Evolutionary conservation across 371 early-diverging fungal genomes (phyloP).

Genomic region (Lichtheimia ramosa): DNA sequence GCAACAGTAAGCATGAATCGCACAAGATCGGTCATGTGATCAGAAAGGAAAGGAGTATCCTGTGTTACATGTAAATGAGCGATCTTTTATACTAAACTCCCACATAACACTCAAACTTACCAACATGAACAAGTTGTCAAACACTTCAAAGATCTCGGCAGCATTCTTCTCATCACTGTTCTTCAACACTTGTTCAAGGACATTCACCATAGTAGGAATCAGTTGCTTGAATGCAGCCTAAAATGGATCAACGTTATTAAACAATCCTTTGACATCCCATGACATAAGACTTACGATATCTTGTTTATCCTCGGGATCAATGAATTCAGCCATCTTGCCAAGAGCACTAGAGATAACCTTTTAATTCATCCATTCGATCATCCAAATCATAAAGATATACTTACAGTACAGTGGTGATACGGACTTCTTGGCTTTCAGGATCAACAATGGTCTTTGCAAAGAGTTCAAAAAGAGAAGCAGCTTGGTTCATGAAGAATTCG

Average conservation of each 20-base stretch:
- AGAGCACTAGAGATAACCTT: conserved; percentile 48
- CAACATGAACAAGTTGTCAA: conserved; percentile 74
- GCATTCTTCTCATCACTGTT: conserved; percentile 73
- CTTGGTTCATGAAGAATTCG: conserved; percentile 66
- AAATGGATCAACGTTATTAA: not conserved
- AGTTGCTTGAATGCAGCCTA: conserved; percentile 27
- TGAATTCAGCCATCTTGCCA: conserved; percentile 81
- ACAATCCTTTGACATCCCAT: not conserved
- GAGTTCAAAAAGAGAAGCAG: conserved; percentile 67
- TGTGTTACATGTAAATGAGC: conserved; percentile 5
- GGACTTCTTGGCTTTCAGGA: conserved; percentile 78
- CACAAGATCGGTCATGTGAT: conserved; percentile 73
- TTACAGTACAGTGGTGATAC: conserved; percentile 72
- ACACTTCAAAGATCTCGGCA: conserved; percentile 81
- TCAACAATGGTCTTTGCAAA: conserved; percentile 72
- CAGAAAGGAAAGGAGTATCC: conserved; percentile 76
- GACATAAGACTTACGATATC: conserved; percentile 51
- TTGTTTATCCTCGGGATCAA: conserved; percentile 67
- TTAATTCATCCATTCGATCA: not conserved
- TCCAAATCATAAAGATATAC: not conserved
- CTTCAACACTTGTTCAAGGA: conserved; percentile 73
- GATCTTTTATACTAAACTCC: not conserved
- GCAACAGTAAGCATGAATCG: conserved; percentile 73
- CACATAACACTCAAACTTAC: conserved; percentile 17
- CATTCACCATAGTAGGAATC: conserved; percentile 83